These are phyloP conservation scores for Candida khao-thaluensis DNA, from an alignment of 805 yeast genomes.

Conservation along the genomic window DNA sequence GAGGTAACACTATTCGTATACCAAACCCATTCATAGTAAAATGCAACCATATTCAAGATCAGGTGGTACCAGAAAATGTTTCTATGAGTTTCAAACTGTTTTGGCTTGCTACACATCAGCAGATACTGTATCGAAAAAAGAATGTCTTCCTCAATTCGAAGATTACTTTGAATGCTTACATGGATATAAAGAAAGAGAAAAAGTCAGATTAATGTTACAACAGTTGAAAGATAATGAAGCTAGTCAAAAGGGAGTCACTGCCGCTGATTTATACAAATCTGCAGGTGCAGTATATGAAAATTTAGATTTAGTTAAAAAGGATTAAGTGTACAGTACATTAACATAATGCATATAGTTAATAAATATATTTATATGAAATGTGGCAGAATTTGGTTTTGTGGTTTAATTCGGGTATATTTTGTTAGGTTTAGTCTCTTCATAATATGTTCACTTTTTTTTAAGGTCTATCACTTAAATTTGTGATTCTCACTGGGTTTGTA, in stretches of 20 bases:
- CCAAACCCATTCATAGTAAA: neutral
- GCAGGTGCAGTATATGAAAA: constrained; percentile 43
- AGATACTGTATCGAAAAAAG: constrained; percentile 40
- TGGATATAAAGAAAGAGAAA: constrained; percentile 47
- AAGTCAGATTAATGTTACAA: constrained; percentile 43
- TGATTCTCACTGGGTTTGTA: neutral
- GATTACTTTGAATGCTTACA: constrained; percentile 49
- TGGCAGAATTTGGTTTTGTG: neutral
- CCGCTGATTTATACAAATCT: constrained; percentile 43
- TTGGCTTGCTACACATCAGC: constrained; percentile 46
- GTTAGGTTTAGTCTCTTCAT: too few relatives aligned
- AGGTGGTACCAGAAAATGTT: constrained; percentile 49
- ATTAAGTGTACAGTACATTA: constrained; percentile 9
- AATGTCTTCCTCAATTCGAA: constrained; percentile 43
- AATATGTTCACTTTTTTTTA: too few relatives aligned
- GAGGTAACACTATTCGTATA: too few relatives aligned
- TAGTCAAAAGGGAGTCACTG: constrained; percentile 40
- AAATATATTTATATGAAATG: neutral
- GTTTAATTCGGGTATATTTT: too few relatives aligned
- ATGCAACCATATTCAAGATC: constrained; percentile 50
- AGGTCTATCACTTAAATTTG: too few relatives aligned
- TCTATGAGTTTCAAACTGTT: constrained; percentile 46
- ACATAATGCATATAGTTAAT: constrained; percentile 5
- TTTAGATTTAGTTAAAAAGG: constrained; percentile 36
- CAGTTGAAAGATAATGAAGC: constrained; percentile 45